Evolutionary conservation across 2,329 filamentous ascomycete genomes (phyloP).

Genomic region (Pseudocercospora ulei): DNA sequence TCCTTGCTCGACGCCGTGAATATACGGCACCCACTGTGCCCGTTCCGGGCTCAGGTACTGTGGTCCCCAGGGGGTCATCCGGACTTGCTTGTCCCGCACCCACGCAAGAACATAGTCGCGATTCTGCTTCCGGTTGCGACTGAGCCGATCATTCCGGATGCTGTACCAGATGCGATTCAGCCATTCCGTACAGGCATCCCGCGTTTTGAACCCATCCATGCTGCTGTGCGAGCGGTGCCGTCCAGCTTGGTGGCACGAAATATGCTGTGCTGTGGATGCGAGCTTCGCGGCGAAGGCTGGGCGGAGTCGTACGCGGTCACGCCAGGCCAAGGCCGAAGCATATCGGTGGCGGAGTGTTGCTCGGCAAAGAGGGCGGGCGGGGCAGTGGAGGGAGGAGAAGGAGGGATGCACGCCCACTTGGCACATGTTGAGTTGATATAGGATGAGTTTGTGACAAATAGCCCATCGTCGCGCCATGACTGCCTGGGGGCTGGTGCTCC

Average conservation of each 20-base stretch:
- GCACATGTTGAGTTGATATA: slow-evolving; percentile 3
- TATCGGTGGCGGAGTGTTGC: too few species aligned
- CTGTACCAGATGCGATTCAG: slow-evolving; percentile 1
- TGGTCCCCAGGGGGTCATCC: slow-evolving; percentile 12
- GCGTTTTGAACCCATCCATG: not conserved
- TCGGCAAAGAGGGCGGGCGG: not conserved
- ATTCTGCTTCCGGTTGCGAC: slow-evolving; percentile 1
- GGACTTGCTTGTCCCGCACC: slow-evolving; percentile 1
- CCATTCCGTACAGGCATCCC: not conserved
- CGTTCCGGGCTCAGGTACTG: slow-evolving; percentile 3
- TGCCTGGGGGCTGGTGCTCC: too few species aligned
- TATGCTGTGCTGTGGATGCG: not conserved
- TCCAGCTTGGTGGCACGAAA: not conserved
- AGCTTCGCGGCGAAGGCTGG: slow-evolving; percentile 2
- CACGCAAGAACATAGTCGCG: slow-evolving; percentile 3
- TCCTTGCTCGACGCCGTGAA: not conserved
- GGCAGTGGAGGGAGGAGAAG: not conserved
- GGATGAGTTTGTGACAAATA: slow-evolving; percentile 8
- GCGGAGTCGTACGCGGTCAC: slow-evolving; percentile 1
- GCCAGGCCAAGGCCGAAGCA: not conserved
- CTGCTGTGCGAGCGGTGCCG: not conserved
- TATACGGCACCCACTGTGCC: slow-evolving; percentile 2
- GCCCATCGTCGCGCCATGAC: too few species aligned
- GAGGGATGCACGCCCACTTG: not conserved
- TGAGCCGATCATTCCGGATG: not conserved